Evolutionary conservation across 305 asterid species (phyloP).

Genomic region (Fraxinus velutina): DNA sequence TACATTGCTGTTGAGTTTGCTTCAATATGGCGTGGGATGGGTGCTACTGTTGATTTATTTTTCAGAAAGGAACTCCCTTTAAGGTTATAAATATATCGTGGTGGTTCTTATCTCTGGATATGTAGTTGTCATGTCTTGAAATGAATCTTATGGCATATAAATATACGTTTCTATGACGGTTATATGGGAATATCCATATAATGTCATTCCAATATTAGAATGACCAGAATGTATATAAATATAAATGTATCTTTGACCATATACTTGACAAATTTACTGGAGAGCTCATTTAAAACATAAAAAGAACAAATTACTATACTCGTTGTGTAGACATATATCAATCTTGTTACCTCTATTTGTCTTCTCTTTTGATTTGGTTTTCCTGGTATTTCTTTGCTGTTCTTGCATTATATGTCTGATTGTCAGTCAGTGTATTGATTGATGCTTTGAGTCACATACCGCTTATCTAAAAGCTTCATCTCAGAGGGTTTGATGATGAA

Average conservation of each 20-base stretch:
- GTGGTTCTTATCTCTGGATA: conserved; percentile 19
- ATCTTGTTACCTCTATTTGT: neutral
- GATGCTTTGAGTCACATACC: conserved; percentile 10
- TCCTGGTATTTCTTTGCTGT: neutral
- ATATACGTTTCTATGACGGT: neutral
- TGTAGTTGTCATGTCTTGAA: conserved; percentile 12
- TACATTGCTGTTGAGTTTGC: conserved; percentile 99
- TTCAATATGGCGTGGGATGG: conserved; percentile 99
- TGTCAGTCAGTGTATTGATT: conserved; percentile 7
- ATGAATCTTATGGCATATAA: conserved; percentile 3
- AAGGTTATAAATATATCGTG: conserved; percentile 47
- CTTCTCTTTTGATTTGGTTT: neutral
- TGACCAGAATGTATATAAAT: neutral
- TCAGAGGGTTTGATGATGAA: conserved; percentile 97
- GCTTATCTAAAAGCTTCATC: conserved; percentile 16
- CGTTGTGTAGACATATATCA: neutral
- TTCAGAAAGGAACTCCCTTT: conserved; percentile 96
- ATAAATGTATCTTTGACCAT: neutral
- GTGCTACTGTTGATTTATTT: conserved; percentile 71
- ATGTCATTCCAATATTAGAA: neutral
- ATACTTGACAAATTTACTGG: neutral
- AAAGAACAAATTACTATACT: neutral
- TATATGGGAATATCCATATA: neutral
- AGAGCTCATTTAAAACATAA: conserved; percentile 5
- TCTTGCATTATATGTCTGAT: conserved; percentile 9